phyloP scores from a whole-genome alignment of 768 basidiomycete species.

The Hemileccinum rubropunctum region DNA sequence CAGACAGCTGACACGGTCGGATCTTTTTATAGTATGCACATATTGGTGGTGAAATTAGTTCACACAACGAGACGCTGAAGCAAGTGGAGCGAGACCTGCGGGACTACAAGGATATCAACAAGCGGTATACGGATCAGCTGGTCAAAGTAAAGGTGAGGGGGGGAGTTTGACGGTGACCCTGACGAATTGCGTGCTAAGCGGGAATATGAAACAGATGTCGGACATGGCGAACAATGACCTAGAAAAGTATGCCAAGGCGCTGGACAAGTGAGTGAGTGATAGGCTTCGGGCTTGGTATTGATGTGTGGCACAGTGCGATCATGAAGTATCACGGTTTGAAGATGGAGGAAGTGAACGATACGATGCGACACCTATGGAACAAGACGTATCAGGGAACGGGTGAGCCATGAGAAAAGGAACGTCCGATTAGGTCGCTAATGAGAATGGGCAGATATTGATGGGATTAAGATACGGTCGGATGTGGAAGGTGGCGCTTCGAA shows the following conservation, averaged over 20 bases:
- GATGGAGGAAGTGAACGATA: constrained; percentile 99
- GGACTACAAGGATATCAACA: constrained; percentile 86
- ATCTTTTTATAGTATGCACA: constrained; percentile 59
- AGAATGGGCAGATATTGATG: constrained; percentile 79
- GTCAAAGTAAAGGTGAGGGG: constrained; percentile 85
- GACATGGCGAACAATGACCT: constrained; percentile 97
- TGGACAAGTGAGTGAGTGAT: constrained; percentile 74
- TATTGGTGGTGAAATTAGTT: constrained; percentile 79
- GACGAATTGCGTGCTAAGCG: background rate
- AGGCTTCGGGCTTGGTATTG: constrained; percentile 3
- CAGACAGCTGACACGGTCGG: constrained; percentile 1
- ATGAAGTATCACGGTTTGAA: constrained; percentile 98
- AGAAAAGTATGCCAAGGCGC: constrained; percentile 95
- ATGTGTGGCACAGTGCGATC: constrained; percentile 67
- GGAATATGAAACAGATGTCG: constrained; percentile 61
- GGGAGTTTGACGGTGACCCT: constrained; percentile 8
- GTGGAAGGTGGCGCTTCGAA: constrained; percentile 88
- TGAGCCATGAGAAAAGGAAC: constrained; percentile 30
- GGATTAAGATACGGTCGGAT: constrained; percentile 93
- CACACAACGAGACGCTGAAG: constrained; percentile 63
- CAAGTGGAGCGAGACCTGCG: constrained; percentile 66
- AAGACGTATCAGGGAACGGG: constrained; percentile 99
- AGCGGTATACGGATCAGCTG: constrained; percentile 85
- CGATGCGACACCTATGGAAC: constrained; percentile 96
- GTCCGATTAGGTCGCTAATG: constrained; percentile 11